Conservation (phyloP, 805 yeast genomes). For the Saturnispora silvae region DNA sequence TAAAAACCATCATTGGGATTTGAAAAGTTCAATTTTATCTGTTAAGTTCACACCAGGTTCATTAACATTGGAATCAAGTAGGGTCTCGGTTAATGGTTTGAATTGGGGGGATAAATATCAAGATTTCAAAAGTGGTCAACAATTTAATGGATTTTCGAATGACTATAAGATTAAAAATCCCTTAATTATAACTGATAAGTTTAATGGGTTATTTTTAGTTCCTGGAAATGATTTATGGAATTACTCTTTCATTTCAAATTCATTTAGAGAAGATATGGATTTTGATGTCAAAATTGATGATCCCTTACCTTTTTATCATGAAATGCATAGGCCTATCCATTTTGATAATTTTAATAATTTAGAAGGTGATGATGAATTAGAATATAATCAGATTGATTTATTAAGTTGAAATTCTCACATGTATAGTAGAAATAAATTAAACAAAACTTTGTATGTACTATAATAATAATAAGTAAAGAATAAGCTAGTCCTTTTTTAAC, state of each 20-base stretch:
- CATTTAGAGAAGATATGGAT: constrained; percentile 55
- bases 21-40: constrained; percentile 42
- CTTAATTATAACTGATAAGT: constrained; percentile 59
- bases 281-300: constrained; percentile 62
- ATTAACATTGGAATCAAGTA: constrained; percentile 60
- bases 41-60: constrained; percentile 79
- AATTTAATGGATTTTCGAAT: constrained; percentile 60
- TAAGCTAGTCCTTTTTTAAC: constrained; percentile 1
- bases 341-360: constrained; percentile 64
- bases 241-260: constrained; percentile 76
- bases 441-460: no score
- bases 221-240: constrained; percentile 88
- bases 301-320: constrained; percentile 79
- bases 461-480: background rate
- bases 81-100: constrained; percentile 52
- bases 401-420: constrained; percentile 3
- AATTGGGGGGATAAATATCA: constrained; percentile 66
- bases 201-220: constrained; percentile 74
- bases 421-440: no score
- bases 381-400: constrained; percentile 11
- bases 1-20: constrained; percentile 29
- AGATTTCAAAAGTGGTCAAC: constrained; percentile 43
- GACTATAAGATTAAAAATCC: constrained; percentile 54
- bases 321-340: constrained; percentile 80
- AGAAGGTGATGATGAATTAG: constrained; percentile 30